Evolutionary conservation across 371 early-diverging fungal species (phyloP).

Genomic region (Mucor sp.): DNA sequence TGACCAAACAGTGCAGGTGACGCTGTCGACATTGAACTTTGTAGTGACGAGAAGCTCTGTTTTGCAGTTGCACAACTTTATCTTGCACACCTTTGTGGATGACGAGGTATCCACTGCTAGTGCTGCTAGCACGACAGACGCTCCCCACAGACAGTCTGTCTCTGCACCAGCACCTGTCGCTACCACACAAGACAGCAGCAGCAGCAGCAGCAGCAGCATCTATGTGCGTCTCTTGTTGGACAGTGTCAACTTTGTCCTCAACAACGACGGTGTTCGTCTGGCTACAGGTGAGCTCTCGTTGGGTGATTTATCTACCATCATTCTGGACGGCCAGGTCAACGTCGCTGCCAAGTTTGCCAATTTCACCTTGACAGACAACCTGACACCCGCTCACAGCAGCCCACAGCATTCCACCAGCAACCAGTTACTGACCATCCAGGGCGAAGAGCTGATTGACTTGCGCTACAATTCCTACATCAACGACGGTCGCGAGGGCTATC

Average conservation of each 20-base stretch:
- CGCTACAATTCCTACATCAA: constrained; percentile 78
- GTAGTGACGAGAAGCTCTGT: constrained; percentile 87
- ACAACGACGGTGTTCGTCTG: constrained; percentile 79
- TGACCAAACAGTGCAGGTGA: constrained; percentile 82
- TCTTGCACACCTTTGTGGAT: constrained; percentile 83
- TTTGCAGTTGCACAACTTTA: constrained; percentile 82
- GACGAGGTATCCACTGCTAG: constrained; percentile 15
- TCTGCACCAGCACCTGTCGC: neutral
- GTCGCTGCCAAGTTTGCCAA: constrained; percentile 88
- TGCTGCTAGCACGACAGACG: neutral
- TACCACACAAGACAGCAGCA: neutral
- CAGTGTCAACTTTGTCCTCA: constrained; percentile 82
- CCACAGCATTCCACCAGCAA: constrained; percentile 20
- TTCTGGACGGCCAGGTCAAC: constrained; percentile 62
- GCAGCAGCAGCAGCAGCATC: constrained; percentile 19
- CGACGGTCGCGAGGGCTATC: constrained; percentile 51
- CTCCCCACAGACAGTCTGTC: neutral
- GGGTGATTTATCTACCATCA: constrained; percentile 69
- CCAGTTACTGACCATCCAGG: constrained; percentile 83
- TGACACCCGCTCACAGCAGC: constrained; percentile 24
- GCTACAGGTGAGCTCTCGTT: constrained; percentile 78
- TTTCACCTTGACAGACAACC: constrained; percentile 74
- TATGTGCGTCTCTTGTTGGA: constrained; percentile 77
- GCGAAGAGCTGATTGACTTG: constrained; percentile 88
- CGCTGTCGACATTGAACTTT: constrained; percentile 82